phyloP scores from a whole-genome alignment of 2,329 filamentous ascomycete species.

The Cyclaneusma minus region DNA sequence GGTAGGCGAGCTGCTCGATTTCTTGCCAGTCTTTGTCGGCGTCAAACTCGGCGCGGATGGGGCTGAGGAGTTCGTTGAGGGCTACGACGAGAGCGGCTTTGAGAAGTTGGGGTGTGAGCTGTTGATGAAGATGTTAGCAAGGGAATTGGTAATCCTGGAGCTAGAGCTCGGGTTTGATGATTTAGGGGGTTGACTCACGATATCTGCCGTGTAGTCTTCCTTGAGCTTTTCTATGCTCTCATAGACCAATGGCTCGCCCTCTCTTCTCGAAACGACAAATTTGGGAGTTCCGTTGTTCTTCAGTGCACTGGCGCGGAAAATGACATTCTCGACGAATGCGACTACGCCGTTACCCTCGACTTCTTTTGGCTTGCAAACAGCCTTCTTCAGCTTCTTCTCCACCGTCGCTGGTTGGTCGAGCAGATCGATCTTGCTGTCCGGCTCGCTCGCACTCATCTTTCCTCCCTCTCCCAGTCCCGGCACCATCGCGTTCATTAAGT shows the following conservation, averaged over 20 bases:
- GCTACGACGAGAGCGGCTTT: conserved; percentile 71
- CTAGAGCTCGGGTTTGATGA: no score
- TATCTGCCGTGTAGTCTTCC: conserved; percentile 65
- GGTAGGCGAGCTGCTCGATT: conserved; percentile 67
- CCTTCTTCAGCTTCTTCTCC: conserved; percentile 73
- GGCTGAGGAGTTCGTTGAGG: conserved; percentile 57
- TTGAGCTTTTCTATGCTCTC: conserved; percentile 58
- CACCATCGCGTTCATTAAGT: conserved; percentile 78
- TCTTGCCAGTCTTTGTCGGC: conserved; percentile 66
- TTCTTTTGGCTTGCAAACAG: conserved; percentile 58
- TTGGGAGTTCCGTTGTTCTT: conserved; percentile 32
- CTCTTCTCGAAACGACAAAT: conserved; percentile 56
- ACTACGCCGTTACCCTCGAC: conserved; percentile 78
- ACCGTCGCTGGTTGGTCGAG: conserved; percentile 64
- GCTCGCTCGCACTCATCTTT: conserved; percentile 73
- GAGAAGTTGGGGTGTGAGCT: conserved; percentile 72
- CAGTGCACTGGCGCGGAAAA: conserved; percentile 63
- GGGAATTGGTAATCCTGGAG: neutral
- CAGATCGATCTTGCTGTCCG: conserved; percentile 84
- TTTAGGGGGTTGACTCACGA: conserved; percentile 33
- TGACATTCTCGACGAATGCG: conserved; percentile 72
- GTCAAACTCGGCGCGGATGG: conserved; percentile 62
- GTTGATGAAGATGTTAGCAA: conserved; percentile 1
- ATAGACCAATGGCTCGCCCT: conserved; percentile 66
- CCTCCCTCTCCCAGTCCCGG: conserved; percentile 63